phyloP scores from a whole-genome alignment of 2,329 filamentous ascomycete genomes.

The Aspergillus unguis region DNA sequence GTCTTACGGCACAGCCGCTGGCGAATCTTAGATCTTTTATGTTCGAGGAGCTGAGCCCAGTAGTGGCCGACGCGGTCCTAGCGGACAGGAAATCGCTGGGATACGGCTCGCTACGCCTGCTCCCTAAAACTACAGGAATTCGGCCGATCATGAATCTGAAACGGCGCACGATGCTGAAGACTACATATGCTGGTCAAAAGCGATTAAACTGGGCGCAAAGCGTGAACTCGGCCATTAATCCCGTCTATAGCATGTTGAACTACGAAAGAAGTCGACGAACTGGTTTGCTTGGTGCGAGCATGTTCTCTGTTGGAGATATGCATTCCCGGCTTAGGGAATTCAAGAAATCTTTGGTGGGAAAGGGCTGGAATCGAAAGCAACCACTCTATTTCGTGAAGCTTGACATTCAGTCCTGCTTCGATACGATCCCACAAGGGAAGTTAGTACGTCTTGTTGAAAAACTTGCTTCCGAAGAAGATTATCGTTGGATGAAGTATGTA shows the following conservation, averaged over 20 bases:
- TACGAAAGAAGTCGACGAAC: slow-evolving; percentile 66
- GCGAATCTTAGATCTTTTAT: slow-evolving; percentile 64
- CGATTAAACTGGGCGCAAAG: slow-evolving; percentile 54
- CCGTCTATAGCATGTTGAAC: slow-evolving; percentile 72
- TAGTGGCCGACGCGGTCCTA: slow-evolving; percentile 57
- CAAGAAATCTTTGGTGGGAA: slow-evolving; percentile 41
- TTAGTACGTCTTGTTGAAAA: slow-evolving; percentile 64
- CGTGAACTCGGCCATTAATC: slow-evolving; percentile 68
- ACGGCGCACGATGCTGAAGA: slow-evolving; percentile 54
- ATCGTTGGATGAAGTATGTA: slow-evolving; percentile 70
- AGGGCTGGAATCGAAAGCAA: slow-evolving; percentile 31
- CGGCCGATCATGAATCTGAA: slow-evolving; percentile 86
- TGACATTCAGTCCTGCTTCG: slow-evolving; percentile 89
- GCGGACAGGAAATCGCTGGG: slow-evolving; percentile 62
- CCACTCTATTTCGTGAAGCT: slow-evolving; percentile 84
- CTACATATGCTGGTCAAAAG: slow-evolving; percentile 50
- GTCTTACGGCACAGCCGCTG: slow-evolving; percentile 70
- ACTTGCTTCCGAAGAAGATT: slow-evolving; percentile 58
- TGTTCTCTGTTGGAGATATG: slow-evolving; percentile 80
- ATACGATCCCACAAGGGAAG: slow-evolving; percentile 82
- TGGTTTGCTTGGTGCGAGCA: slow-evolving; percentile 66
- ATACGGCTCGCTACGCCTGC: slow-evolving; percentile 71
- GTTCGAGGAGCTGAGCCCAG: slow-evolving; percentile 70
- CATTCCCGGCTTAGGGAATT: slow-evolving; percentile 70
- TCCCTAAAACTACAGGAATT: slow-evolving; percentile 75